Percentiles rank a stretch among this genome's conserved stretches.
Evolutionary conservation across 495 filamentous ascomycete genomes (phyloP).

Genomic region (Emericellopsis terricola): DNA sequence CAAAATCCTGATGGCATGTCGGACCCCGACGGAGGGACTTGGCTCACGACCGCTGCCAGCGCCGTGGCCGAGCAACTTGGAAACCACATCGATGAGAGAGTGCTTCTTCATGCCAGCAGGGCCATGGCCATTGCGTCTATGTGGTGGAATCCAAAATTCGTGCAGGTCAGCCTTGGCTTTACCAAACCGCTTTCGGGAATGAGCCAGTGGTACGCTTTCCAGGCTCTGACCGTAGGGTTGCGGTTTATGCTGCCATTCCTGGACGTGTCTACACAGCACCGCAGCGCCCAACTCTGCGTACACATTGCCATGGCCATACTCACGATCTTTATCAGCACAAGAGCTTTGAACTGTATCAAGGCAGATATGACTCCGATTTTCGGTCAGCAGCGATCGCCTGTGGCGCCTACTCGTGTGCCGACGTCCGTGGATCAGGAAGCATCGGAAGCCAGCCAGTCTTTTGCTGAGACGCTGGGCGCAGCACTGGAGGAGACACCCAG

Average conservation of each 20-base stretch:
- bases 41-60: slow-evolving; percentile 4
- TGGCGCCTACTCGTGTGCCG: slow-evolving; percentile 6
- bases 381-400: slow-evolving; percentile 12
- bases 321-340: slow-evolving; percentile 2
- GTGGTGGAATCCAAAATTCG: slow-evolving; percentile 66
- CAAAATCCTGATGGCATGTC: slow-evolving; percentile 2
- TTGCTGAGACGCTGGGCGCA: slow-evolving; percentile 24
- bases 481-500: slow-evolving; percentile 11
- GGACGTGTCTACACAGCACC: slow-evolving; percentile 18
- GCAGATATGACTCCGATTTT: slow-evolving; percentile 42
- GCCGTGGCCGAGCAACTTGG: slow-evolving; percentile 16
- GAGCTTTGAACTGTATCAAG: slow-evolving; percentile 31
- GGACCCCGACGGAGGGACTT: background rate
- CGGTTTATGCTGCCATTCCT: slow-evolving; percentile 34
- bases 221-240: slow-evolving; percentile 39
- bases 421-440: slow-evolving; percentile 8
- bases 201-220: slow-evolving; percentile 48
- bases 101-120: slow-evolving; percentile 28
- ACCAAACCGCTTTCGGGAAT: slow-evolving; percentile 46
- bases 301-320: slow-evolving; percentile 37
- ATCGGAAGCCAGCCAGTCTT: slow-evolving; percentile 3
- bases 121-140: slow-evolving; percentile 34
- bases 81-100: slow-evolving; percentile 9
- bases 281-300: slow-evolving; percentile 21
- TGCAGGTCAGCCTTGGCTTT: slow-evolving; percentile 42